phyloP scores from a whole-genome alignment of 257 asterid genomes.

The Perilla frutescens region DNA sequence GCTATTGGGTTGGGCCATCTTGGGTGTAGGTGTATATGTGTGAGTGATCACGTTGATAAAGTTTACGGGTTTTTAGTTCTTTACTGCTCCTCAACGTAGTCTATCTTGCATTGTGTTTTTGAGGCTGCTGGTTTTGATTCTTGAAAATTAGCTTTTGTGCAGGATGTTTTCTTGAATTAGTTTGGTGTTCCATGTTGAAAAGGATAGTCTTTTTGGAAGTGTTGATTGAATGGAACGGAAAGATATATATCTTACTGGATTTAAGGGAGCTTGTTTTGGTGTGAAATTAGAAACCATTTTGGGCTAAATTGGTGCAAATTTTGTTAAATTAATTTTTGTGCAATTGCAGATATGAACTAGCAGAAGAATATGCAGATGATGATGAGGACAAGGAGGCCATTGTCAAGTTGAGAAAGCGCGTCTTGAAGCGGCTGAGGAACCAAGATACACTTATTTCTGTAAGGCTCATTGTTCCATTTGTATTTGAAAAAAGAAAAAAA shows the following conservation, averaged over 20 bases:
- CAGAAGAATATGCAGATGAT: conserved; percentile 72
- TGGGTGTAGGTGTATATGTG: background rate
- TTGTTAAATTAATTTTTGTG: background rate
- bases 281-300: background rate
- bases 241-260: background rate
- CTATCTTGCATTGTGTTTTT: background rate
- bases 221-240: background rate
- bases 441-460: conserved; percentile 55
- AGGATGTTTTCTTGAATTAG: background rate
- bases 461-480: conserved; percentile 27
- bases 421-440: conserved; percentile 53
- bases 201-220: background rate
- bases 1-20: background rate
- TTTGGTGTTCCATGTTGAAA: background rate
- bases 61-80: conserved; percentile 4
- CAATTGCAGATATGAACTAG: conserved; percentile 56
- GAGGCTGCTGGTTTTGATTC: background rate
- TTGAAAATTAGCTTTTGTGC: background rate
- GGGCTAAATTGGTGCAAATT: background rate
- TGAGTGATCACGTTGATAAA: conserved; percentile 4
- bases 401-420: conserved; percentile 59
- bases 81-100: background rate
- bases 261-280: background rate
- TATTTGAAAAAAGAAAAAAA: background rate
- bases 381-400: conserved; percentile 72